Evolutionary conservation across 352 stramenopile species (phyloP), one percentile per base, ranked within the genome.

Genomic region (Globisporangium paddicum): DNA sequence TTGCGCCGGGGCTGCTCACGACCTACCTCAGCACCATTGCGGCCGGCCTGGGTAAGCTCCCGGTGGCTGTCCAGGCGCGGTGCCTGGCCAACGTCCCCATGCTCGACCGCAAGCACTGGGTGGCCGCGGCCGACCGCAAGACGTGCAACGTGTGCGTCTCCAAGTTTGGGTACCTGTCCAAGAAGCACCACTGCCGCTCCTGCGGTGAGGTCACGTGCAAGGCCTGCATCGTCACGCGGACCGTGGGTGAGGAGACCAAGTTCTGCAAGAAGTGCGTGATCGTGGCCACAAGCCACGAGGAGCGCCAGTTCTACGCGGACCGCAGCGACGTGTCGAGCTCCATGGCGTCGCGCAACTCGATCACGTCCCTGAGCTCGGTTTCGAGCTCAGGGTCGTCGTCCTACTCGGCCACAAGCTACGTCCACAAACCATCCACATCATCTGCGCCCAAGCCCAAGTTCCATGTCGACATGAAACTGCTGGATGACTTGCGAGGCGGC

Each of bases 181-280:
- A 89, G 72, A 93, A 93, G 63, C 60, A 66, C 60, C 76, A 90
- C 64, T 93, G 83, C 59, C 79, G 78, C 47, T 71, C 77, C 26
- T 93, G 83, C 40, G 83, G 83, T 35, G 83, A 93, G 63, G 78
- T 93, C 34, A 68, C 82, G 2, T 93, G 83, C 64, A 89, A 83
- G 69, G 85, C 80, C 40, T 92, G 82, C 66, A 70, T 88, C 25
- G 78, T 90, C 45, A 78, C 63, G 25, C 80, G 77, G 0, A 70
- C 59, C 13, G 71, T 77, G 30, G 71, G 68, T 16, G 73, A 84
- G n/a, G 68, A 71, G 8, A 68, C 60, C 57, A 90, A 87, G 67
- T 87, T 90, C 51, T 90, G 80, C 64, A 89, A 81, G 32, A 85
- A 86, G 62, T 89, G 79, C 60, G 72, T 89, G 30, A 68, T 86